phyloP scores from a whole-genome alignment of 768 basidiomycete genomes.

The Amanita pallidorosea region DNA sequence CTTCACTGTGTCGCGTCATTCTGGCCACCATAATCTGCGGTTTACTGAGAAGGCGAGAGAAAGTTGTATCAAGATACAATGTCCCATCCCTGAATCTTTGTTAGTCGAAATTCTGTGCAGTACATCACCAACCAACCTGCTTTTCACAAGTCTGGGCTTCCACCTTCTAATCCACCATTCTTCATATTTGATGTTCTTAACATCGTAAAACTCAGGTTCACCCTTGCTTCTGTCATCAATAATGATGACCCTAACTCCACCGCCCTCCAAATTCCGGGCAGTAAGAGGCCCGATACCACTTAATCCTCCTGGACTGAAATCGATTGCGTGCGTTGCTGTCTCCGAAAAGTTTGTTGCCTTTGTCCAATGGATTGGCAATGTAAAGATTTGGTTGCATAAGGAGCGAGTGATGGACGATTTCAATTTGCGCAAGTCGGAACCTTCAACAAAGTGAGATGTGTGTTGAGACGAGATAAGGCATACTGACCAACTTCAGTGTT shows the following conservation, averaged over 20 bases:
- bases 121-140: conserved; percentile 45
- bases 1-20: conserved; percentile 94
- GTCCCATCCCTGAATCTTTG: conserved; percentile 65
- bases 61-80: conserved; percentile 88
- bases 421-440: conserved; percentile 69
- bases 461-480: conserved; percentile 2
- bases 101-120: conserved; percentile 6
- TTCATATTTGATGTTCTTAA: conserved; percentile 58
- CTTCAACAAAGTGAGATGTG: conserved; percentile 28
- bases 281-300: conserved; percentile 91
- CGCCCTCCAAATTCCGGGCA: conserved; percentile 83
- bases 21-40: conserved; percentile 99
- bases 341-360: conserved; percentile 85
- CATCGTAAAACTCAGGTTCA: conserved; percentile 74
- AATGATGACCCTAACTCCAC: conserved; percentile 84
- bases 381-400: conserved; percentile 90
- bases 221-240: conserved; percentile 84
- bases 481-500: conserved; percentile 85
- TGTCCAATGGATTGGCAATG: conserved; percentile 85
- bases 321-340: conserved; percentile 86
- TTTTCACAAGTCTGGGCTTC: conserved; percentile 78
- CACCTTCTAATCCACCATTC: conserved; percentile 90
- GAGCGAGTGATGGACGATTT: conserved; percentile 74
- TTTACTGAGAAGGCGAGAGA: conserved; percentile 93
- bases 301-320: conserved; percentile 93